Percentiles rank a stretch among this genome's conserved stretches.
phyloP scores from a whole-genome alignment of 1,284 basidiomycete genomes.

The Pseudomicrostroma phylloplanum region DNA sequence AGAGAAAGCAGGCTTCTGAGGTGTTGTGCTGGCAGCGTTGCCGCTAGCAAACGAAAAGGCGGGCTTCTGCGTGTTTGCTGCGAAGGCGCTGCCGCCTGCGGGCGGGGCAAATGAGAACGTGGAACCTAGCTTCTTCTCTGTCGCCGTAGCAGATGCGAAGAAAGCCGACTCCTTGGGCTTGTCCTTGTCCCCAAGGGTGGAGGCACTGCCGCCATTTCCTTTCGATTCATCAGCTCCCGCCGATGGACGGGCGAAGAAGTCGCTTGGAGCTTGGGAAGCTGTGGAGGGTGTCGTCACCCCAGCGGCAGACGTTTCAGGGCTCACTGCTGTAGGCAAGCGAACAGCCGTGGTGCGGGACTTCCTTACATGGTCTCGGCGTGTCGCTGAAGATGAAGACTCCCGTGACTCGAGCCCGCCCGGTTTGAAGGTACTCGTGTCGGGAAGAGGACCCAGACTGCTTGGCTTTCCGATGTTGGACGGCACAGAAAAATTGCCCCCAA shows the following conservation, averaged over 20 bases:
- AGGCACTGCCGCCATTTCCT: too few relatives aligned
- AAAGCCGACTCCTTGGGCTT: too few relatives aligned
- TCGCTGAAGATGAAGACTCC: too few relatives aligned
- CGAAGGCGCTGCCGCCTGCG: not conserved
- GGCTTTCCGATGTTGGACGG: too few relatives aligned
- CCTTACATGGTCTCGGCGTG: not conserved
- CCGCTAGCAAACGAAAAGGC: not conserved
- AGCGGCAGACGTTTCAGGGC: conserved; percentile 19
- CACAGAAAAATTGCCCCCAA: too few relatives aligned
- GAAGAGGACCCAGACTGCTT: too few relatives aligned
- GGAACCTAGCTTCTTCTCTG: not conserved
- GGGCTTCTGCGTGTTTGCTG: not conserved
- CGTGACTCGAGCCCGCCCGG: too few relatives aligned
- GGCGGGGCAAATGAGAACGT: not conserved
- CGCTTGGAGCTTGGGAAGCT: not conserved
- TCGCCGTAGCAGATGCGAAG: not conserved
- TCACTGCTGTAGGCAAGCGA: conserved; percentile 37
- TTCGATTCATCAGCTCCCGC: not conserved
- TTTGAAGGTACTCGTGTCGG: too few relatives aligned
- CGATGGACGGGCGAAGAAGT: not conserved
- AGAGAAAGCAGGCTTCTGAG: not conserved
- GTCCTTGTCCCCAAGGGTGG: too few relatives aligned
- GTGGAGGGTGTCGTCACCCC: not conserved
- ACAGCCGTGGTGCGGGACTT: conserved; percentile 24
- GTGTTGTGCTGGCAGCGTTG: not conserved